A percentile compares a stretch with the other conserved stretches of the same genome.
Evolutionary conservation across 2,329 filamentous ascomycete genomes (phyloP).

Genomic region (Arthrinium phaeospermum): DNA sequence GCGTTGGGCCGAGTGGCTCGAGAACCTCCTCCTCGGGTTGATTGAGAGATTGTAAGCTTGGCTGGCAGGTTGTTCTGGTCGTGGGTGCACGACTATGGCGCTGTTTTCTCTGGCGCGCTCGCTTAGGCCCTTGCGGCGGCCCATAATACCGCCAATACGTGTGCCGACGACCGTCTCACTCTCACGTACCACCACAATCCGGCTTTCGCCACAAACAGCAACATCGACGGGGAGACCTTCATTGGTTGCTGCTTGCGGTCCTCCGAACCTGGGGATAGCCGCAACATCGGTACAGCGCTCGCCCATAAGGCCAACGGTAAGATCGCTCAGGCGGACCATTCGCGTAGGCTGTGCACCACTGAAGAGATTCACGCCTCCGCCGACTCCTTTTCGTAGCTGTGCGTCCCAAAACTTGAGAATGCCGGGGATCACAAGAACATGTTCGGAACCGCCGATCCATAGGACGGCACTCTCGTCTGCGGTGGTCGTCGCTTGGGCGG

Average conservation of each 20-base stretch:
- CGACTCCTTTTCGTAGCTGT: conserved; percentile 56
- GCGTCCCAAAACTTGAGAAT: conserved; percentile 65
- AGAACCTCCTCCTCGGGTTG: conserved; percentile 35
- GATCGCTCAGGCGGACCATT: conserved; percentile 61
- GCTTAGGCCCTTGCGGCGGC: conserved; percentile 35
- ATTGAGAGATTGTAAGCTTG: conserved; percentile 55
- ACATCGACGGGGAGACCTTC: conserved; percentile 58
- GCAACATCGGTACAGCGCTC: conserved; percentile 61
- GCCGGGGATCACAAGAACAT: conserved; percentile 61
- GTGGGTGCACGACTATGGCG: conserved; percentile 62
- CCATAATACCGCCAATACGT: conserved; percentile 47
- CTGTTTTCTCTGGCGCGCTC: conserved; percentile 47
- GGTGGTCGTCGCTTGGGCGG: conserved; percentile 47
- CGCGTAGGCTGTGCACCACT: conserved; percentile 59
- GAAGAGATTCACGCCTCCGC: conserved; percentile 61
- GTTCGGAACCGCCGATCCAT: conserved; percentile 62
- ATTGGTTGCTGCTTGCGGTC: conserved; percentile 32
- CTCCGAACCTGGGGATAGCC: conserved; percentile 46
- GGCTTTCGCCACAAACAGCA: conserved; percentile 60
- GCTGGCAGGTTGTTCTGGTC: conserved; percentile 46
- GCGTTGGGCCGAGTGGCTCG: conserved; percentile 23
- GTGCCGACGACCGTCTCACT: conserved; percentile 54
- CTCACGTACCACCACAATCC: conserved; percentile 60
- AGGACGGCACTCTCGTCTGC: conserved; percentile 61
- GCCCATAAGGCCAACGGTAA: conserved; percentile 59